phyloP scores from a whole-genome alignment of 768 basidiomycete species.

The Cystofilobasidium capitatum region DNA sequence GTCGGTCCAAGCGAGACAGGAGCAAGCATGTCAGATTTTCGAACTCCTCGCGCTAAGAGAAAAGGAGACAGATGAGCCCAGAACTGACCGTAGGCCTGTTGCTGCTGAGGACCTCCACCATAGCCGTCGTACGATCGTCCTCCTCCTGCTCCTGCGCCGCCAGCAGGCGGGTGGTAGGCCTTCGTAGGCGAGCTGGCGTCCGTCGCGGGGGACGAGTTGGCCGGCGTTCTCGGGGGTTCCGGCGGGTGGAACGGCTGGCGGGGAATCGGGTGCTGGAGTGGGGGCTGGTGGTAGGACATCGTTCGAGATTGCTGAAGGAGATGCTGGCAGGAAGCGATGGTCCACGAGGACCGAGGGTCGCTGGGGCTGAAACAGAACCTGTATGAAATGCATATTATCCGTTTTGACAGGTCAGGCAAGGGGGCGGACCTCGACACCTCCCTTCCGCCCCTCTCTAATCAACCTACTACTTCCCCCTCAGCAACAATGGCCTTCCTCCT shows the following conservation, averaged over 20 bases:
- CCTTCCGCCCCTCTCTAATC: background rate
- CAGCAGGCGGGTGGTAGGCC: background rate
- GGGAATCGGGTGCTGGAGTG: constrained; percentile 14
- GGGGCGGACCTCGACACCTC: background rate
- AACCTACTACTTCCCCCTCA: background rate
- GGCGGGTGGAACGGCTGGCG: constrained; percentile 17
- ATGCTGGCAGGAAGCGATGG: background rate
- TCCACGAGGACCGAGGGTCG: no score
- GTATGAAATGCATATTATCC: no score
- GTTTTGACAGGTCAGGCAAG: no score
- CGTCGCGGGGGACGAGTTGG: background rate
- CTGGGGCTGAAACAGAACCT: no score
- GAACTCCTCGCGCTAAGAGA: background rate
- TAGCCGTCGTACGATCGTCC: no score
- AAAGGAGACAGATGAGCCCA: background rate
- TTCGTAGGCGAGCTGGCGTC: background rate
- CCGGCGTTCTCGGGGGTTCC: background rate
- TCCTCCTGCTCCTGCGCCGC: background rate
- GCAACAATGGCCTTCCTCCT: constrained; percentile 4
- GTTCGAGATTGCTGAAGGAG: background rate
- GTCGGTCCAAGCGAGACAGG: background rate
- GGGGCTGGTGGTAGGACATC: constrained; percentile 8
- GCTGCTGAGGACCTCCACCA: background rate
- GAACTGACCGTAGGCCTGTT: background rate
- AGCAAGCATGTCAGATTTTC: background rate